These are phyloP conservation scores for Phoenix dactylifera DNA, from an alignment of 176 grass and related monocot species.

Conservation along the genomic window DNA sequence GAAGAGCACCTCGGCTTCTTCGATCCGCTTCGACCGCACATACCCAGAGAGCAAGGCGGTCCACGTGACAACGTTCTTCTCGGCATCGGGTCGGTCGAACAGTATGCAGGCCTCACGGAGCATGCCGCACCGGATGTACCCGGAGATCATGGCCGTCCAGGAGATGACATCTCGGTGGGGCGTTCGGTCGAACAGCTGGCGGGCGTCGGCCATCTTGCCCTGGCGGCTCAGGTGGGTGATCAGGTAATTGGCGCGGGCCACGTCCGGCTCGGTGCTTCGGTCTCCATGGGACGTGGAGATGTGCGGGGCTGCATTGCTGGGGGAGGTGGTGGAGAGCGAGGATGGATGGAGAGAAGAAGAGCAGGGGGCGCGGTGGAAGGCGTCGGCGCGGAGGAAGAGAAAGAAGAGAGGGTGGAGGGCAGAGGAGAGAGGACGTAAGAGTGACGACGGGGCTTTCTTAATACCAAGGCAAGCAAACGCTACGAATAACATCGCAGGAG, in stretches of 20 bases:
- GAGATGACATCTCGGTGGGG: constrained; percentile 23
- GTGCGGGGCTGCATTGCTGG: not conserved
- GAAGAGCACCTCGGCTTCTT: constrained; percentile 21
- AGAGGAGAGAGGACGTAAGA: too few relatives aligned
- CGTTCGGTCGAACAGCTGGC: constrained; percentile 13
- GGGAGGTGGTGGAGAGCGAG: not conserved
- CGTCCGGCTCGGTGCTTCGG: not conserved
- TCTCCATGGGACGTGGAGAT: constrained; percentile 7
- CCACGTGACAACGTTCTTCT: constrained; percentile 28
- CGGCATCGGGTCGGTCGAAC: constrained; percentile 13
- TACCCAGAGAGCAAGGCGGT: constrained; percentile 26
- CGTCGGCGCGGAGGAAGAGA: too few relatives aligned
- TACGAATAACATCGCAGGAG: too few relatives aligned
- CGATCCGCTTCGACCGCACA: constrained; percentile 7
- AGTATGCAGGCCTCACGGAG: constrained; percentile 11
- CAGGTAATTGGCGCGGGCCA: constrained; percentile 7
- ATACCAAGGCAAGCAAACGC: too few relatives aligned
- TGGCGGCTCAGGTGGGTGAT: constrained; percentile 9
- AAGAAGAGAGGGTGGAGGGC: too few relatives aligned
- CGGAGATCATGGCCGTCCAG: constrained; percentile 19
- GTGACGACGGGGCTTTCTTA: too few relatives aligned
- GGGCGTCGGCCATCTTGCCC: constrained; percentile 13
- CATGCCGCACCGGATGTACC: constrained; percentile 16
- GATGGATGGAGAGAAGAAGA: too few relatives aligned
- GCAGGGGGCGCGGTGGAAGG: not conserved